Evolutionary conservation across 1,284 basidiomycete genomes (phyloP).

Genomic region (Xanthoconium separans): DNA sequence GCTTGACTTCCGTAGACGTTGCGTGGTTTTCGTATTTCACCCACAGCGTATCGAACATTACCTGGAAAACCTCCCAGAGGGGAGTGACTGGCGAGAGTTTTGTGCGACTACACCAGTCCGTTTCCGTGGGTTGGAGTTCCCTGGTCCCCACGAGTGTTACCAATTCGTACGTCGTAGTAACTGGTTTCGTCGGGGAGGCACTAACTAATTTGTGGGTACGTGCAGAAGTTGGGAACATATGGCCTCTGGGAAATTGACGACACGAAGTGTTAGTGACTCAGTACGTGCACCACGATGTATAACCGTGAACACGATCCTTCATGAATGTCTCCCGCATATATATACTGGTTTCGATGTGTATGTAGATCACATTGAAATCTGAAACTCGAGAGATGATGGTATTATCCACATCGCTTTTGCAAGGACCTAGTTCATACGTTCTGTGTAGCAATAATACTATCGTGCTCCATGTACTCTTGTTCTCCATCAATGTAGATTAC

Average conservation of each 20-base stretch:
- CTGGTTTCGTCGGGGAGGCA: not conserved
- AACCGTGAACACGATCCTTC: too few relatives aligned
- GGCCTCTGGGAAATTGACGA: conserved; percentile 29
- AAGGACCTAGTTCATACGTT: too few relatives aligned
- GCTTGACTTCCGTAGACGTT: not conserved
- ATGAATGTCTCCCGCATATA: too few relatives aligned
- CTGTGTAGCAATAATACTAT: too few relatives aligned
- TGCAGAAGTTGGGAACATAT: conserved; percentile 19
- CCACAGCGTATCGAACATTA: conserved; percentile 26
- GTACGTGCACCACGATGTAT: too few relatives aligned
- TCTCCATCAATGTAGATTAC: too few relatives aligned
- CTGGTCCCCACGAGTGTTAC: conserved; percentile 25
- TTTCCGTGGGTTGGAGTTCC: conserved; percentile 22
- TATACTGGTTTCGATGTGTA: too few relatives aligned
- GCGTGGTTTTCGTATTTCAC: not conserved
- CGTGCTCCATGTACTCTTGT: too few relatives aligned
- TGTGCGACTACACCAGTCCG: conserved; percentile 29
- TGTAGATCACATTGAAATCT: too few relatives aligned
- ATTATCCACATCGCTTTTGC: too few relatives aligned
- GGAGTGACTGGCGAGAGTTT: conserved; percentile 29
- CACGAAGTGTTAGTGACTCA: conserved; percentile 6
- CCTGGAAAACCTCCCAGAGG: conserved; percentile 25
- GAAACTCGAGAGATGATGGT: too few relatives aligned
- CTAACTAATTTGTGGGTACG: not conserved
- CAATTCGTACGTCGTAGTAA: conserved; percentile 8